These are phyloP conservation scores for Xylaria arbuscula DNA, from an alignment of 2,329 filamentous ascomycete species.

Conservation along the genomic window DNA sequence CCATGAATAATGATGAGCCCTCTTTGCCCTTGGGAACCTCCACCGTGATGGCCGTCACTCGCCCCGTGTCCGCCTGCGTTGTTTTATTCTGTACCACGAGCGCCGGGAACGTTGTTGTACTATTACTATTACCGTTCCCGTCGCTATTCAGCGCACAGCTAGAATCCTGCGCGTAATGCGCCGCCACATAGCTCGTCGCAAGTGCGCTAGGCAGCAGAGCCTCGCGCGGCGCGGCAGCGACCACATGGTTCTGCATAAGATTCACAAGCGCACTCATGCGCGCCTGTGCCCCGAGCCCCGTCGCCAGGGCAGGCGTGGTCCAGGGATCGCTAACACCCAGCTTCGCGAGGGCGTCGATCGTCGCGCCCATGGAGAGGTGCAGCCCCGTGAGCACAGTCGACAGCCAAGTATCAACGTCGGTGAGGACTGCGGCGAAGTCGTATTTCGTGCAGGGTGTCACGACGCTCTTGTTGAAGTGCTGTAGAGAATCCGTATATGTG, in stretches of 20 bases:
- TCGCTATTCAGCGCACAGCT: conserved; percentile 38
- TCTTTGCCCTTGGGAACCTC: conserved; percentile 37
- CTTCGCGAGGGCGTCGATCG: conserved; percentile 47
- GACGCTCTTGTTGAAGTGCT: conserved; percentile 49
- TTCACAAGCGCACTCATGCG: conserved; percentile 53
- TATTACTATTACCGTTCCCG: neutral
- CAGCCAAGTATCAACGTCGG: conserved; percentile 48
- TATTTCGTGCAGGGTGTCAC: conserved; percentile 46
- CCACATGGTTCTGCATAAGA: conserved; percentile 54
- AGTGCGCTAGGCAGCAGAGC: conserved; percentile 46
- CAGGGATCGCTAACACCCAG: conserved; percentile 50
- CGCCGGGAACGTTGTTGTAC: conserved; percentile 39
- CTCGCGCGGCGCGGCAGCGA: conserved; percentile 51
- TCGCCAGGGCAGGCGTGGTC: conserved; percentile 49
- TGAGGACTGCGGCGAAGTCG: conserved; percentile 35
- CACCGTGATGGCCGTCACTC: conserved; percentile 42
- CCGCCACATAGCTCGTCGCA: conserved; percentile 50
- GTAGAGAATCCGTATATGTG: conserved; percentile 51
- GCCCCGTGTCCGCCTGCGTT: conserved; percentile 33
- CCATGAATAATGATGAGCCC: conserved; percentile 46
- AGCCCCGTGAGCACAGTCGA: conserved; percentile 43
- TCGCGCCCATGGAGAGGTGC: conserved; percentile 48
- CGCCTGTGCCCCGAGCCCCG: conserved; percentile 51
- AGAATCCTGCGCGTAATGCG: conserved; percentile 47
- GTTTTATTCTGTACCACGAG: conserved; percentile 41